Evolutionary conservation across 768 basidiomycete genomes (phyloP).

Genomic region (Pholiota microspora): DNA sequence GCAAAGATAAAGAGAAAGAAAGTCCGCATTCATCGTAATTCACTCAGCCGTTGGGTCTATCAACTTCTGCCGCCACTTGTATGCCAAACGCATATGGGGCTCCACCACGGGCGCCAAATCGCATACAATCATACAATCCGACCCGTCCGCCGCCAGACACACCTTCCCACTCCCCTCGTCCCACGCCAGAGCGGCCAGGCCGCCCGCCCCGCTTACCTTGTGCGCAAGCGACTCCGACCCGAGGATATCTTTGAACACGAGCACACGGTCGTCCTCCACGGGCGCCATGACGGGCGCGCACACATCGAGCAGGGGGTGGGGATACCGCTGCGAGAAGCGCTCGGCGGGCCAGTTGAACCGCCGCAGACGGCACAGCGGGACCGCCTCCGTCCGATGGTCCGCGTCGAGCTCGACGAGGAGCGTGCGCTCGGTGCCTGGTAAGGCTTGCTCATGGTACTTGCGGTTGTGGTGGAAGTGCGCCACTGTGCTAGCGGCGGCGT

Average conservation of each 20-base stretch:
- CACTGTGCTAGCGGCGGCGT: neutral
- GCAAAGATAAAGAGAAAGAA: neutral
- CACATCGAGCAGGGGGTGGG: slow-evolving; percentile 14
- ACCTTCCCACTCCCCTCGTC: slow-evolving; percentile 65
- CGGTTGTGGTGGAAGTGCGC: slow-evolving; percentile 23
- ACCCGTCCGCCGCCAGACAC: slow-evolving; percentile 14
- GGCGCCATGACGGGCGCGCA: slow-evolving; percentile 15
- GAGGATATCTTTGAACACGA: slow-evolving; percentile 18
- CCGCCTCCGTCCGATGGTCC: slow-evolving; percentile 24
- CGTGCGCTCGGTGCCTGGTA: slow-evolving; percentile 43
- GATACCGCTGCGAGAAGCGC: slow-evolving; percentile 12
- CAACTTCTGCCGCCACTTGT: slow-evolving; percentile 14
- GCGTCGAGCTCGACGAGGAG: slow-evolving; percentile 36
- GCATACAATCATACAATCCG: slow-evolving; percentile 12
- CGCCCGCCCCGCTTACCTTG: slow-evolving; percentile 23
- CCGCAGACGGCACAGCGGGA: slow-evolving; percentile 32
- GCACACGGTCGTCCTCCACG: slow-evolving; percentile 6
- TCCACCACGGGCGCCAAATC: slow-evolving; percentile 18
- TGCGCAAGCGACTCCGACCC: slow-evolving; percentile 12
- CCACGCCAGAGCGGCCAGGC: slow-evolving; percentile 54
- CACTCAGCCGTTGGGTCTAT: neutral
- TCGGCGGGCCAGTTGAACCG: slow-evolving; percentile 35
- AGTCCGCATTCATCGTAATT: neutral
- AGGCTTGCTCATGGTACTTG: slow-evolving; percentile 26
- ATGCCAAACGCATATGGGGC: slow-evolving; percentile 17